Evolutionary conservation across 148 eudicot genomes (phyloP), one percentile per base, ranked within the genome.

Genomic region (Chenopodium berlandieri): DNA sequence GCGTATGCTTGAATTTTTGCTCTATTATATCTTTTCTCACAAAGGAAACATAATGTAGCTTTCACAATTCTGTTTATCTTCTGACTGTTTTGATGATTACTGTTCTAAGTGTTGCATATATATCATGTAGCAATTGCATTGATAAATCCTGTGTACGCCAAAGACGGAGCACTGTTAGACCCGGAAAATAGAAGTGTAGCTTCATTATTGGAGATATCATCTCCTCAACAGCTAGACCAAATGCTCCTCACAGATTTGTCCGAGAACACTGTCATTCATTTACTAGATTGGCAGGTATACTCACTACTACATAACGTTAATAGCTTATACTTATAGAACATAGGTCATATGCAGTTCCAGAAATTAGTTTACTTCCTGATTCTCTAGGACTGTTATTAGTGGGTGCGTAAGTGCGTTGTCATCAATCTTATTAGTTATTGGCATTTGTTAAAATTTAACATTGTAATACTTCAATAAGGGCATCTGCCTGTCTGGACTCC

Each of bases 221-320:
- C 98, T 78, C 92, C 97, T 9, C 84, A 90, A 75, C 88, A 95
- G 40, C 81, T 93, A 75, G 86, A 93, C 78, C 81, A 87, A 85
- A 85, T 93, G 71, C 91, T 90, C 77, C 86, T 85, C 44, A 73
- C 32, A 81, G 84, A 86, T 84, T 86, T 81, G 78, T 85, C 90
- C 23, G 93, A 91, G 63, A 90, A 81, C 84, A 84, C 88, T 23
- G 86, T 95, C 84, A 87, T 95, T 78, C 81, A 88, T 89, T 88
- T 95, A 31, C 88, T 92, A 48, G 96, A 93, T 85, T 95, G 98
- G 97, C 97, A 93, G 97, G 98, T 95, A 80, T 32, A 58, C 47
- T 69, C 11, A 52, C 66, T 80, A 7, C 50, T 80, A 3, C 50
- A 7, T 58, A 46, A 23, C 2, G 44, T 30, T 20, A 2, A 75